Evolutionary conservation across 441 rosid species (phyloP).

Genomic region (Gossypium schwendimanii): DNA sequence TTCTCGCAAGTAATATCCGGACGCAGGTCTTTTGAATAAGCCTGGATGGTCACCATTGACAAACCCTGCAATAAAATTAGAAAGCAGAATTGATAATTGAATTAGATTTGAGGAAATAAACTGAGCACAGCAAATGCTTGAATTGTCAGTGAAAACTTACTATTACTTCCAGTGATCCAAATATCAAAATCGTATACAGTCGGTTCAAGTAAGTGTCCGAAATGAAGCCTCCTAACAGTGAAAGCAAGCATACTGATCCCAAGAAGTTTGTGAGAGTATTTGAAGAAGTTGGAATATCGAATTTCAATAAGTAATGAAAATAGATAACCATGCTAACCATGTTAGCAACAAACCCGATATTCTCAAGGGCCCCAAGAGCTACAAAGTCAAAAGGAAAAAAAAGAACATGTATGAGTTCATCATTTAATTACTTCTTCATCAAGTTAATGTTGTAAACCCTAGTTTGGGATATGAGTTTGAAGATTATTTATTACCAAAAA

Average conservation of each 20-base stretch:
- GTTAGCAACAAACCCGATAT: constrained; percentile 31
- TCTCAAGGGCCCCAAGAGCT: constrained; percentile 22
- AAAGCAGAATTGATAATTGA: not conserved
- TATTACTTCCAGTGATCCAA: constrained; percentile 25
- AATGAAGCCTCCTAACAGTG: constrained; percentile 25
- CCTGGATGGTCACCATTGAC: constrained; percentile 28
- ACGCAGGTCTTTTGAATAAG: constrained; percentile 18
- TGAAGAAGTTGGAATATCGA: constrained; percentile 18
- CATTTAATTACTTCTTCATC: not conserved
- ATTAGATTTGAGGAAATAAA: not conserved
- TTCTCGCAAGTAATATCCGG: constrained; percentile 11
- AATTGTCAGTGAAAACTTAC: constrained; percentile 5
- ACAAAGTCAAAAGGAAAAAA: not conserved
- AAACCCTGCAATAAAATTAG: constrained; percentile 17
- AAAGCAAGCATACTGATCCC: constrained; percentile 28
- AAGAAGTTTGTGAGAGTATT: constrained; percentile 26
- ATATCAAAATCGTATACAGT: constrained; percentile 19
- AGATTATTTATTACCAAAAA: not conserved
- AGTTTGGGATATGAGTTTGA: not conserved
- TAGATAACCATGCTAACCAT: constrained; percentile 27
- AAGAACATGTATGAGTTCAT: not conserved
- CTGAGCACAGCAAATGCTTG: not conserved
- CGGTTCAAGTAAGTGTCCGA: constrained; percentile 28
- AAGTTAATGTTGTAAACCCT: not conserved
- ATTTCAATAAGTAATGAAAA: constrained; percentile 15